phyloP scores from a whole-genome alignment of 257 asterid species.

The Primulina tabacum region DNA sequence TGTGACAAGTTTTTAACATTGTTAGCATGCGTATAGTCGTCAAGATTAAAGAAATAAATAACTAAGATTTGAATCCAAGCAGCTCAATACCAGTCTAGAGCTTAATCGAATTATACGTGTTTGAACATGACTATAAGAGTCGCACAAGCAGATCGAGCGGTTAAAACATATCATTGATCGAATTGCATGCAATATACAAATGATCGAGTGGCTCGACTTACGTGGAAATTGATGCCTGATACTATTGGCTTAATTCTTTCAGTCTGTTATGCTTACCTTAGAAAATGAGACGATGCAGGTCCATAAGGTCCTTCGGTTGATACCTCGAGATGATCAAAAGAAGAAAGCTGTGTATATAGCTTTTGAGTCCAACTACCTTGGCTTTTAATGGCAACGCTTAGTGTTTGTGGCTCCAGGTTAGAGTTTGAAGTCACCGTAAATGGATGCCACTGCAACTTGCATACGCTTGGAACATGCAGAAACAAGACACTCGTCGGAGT shows the following conservation, averaged over 20 bases:
- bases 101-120: too few species aligned
- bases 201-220: too few species aligned
- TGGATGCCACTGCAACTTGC: constrained; percentile 51
- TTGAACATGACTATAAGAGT: too few species aligned
- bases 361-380: constrained; percentile 41
- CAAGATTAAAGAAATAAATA: too few species aligned
- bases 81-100: too few species aligned
- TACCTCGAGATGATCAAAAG: constrained; percentile 28
- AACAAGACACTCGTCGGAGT: constrained; percentile 35
- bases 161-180: too few species aligned
- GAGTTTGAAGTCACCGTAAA: constrained; percentile 37
- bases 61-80: too few species aligned
- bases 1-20: constrained; percentile 3
- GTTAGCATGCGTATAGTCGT: not conserved
- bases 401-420: constrained; percentile 34
- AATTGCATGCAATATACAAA: too few species aligned
- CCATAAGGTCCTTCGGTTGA: constrained; percentile 49
- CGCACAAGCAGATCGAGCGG: too few species aligned
- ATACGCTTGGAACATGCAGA: constrained; percentile 34
- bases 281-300: constrained; percentile 34
- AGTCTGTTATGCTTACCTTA: constrained; percentile 19
- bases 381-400: constrained; percentile 32
- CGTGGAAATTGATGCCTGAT: too few species aligned
- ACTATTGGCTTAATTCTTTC: not conserved
- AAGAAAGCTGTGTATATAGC: constrained; percentile 31